Evolutionary conservation across 352 stramenopile genomes (phyloP).

Genomic region (Globisporangium alternatum): DNA sequence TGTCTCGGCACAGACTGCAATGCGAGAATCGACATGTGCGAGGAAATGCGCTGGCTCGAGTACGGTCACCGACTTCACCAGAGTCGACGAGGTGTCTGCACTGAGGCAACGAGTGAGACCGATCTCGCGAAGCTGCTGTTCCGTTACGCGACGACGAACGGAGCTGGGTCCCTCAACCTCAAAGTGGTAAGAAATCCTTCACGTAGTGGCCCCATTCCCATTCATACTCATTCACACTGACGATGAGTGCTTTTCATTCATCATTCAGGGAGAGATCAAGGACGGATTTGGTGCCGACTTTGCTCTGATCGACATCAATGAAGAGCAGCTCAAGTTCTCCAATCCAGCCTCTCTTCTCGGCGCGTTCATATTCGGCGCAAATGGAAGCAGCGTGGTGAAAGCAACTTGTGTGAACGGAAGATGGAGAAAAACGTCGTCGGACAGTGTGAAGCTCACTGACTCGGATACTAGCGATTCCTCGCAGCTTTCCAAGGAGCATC

Average conservation of each 20-base stretch:
- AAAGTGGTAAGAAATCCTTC: slow-evolving; percentile 40
- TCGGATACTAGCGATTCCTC: slow-evolving; percentile 4
- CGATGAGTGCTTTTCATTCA: not conserved
- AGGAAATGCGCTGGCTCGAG: slow-evolving; percentile 82
- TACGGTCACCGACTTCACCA: slow-evolving; percentile 68
- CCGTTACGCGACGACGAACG: slow-evolving; percentile 63
- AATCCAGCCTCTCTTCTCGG: slow-evolving; percentile 54
- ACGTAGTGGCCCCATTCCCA: not conserved
- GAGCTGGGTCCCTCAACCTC: slow-evolving; percentile 64
- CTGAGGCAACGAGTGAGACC: slow-evolving; percentile 43
- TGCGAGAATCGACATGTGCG: slow-evolving; percentile 76
- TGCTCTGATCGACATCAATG: slow-evolving; percentile 58
- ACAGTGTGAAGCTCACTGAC: not conserved
- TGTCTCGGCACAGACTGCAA: slow-evolving; percentile 80
- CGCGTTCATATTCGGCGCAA: slow-evolving; percentile 69
- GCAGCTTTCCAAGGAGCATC: slow-evolving; percentile 41
- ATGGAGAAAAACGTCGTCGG: slow-evolving; percentile 44
- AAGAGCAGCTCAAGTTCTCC: slow-evolving; percentile 72
- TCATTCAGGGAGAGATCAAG: slow-evolving; percentile 60
- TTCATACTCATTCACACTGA: not conserved
- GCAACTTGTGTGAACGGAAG: slow-evolving; percentile 72
- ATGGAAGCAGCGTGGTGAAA: slow-evolving; percentile 67
- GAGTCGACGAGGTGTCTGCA: slow-evolving; percentile 63
- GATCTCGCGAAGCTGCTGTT: slow-evolving; percentile 67
- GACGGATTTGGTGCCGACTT: slow-evolving; percentile 65